A percentile compares a stretch with the other conserved stretches of the same genome.
phyloP scores from a whole-genome alignment of 2,329 filamentous ascomycete species.

The Dactylellina parvicollis region DNA sequence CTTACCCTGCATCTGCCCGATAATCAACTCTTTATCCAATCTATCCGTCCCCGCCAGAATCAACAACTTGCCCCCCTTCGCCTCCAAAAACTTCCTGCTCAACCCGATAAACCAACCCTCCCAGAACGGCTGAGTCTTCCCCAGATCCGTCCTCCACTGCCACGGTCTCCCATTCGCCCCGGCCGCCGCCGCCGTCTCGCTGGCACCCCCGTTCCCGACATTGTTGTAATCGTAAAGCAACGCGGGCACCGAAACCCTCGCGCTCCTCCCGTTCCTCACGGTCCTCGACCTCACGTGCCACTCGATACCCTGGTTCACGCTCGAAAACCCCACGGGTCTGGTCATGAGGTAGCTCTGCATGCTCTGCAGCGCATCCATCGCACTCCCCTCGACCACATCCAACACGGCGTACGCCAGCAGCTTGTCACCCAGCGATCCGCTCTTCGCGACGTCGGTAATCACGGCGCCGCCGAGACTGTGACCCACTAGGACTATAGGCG shows the following conservation, averaged over 20 bases:
- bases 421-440: conserved; percentile 71
- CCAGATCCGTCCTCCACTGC: conserved; percentile 87
- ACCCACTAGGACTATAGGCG: conserved; percentile 82
- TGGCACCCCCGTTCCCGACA: conserved; percentile 57
- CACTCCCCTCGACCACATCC: conserved; percentile 94
- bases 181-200: conserved; percentile 6
- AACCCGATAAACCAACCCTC: conserved; percentile 90
- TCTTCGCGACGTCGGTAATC: conserved; percentile 81
- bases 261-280: conserved; percentile 82
- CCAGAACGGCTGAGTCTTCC: conserved; percentile 88
- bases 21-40: conserved; percentile 89
- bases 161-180: conserved; percentile 62
- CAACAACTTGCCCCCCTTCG: conserved; percentile 82
- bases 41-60: conserved; percentile 89
- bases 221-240: conserved; percentile 68
- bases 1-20: conserved; percentile 98
- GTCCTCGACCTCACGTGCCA: conserved; percentile 94
- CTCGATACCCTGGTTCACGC: conserved; percentile 80
- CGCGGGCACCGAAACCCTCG: conserved; percentile 84
- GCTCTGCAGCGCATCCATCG: conserved; percentile 90
- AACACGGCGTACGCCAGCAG: conserved; percentile 88
- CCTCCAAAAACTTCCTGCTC: conserved; percentile 84
- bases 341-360: conserved; percentile 93
- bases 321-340: conserved; percentile 80
- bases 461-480: conserved; percentile 94